Base-by-base conservation (phyloP, 2,329 filamentous ascomycete species). In the Parastagonospora nodorum region DNA sequence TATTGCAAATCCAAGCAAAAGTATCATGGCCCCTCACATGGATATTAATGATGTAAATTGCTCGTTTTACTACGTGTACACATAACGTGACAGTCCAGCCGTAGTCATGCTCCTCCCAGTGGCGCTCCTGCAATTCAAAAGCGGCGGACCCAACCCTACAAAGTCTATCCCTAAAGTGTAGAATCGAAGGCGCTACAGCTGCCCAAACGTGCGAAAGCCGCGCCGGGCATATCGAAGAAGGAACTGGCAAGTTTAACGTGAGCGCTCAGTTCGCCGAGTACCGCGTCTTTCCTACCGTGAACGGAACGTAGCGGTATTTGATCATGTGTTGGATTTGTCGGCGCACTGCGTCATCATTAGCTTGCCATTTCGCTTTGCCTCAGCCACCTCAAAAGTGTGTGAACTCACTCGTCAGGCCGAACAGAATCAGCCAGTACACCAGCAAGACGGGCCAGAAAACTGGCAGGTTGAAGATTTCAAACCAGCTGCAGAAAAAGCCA, bases 291-390 rank as follows among this genome's bases (percentile, higher is more conserved):
- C 92, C 92, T 61, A 96, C 86, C 35, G 90, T 88, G 79, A 97
- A 96, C 35, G 92, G 92, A 28, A 96, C 92, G 73, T 96, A 99
- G 78, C 93, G 90, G 81, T 97, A 99, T 82, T 97, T 99, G 84
- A 99, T 93, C 94, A 99, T 99, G 80, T 97, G 94, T 80, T 99
- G 94, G 66, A 99, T 99, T 80, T 99, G 94, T 82, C 94, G 90
- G 77, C 94, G 87, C 94, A 99, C 92, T 96, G 65, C 16, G 55
- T 44, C 40, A 27, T 57, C 45, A 56, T 54, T 30, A 27, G 31
- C 19, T 30, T 28, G 8, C 29, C 10, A 27, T 5, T 8, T 15
- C 9, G 9, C 2, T 11, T 27, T 15, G 14, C 6, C 8, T 16
- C 2, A 39, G 27, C 28, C 19, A 12, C n/a, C n/a, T n/a, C n/a